Conservation (phyloP, 441 rosid genomes). For the Syzygium malaccense region DNA sequence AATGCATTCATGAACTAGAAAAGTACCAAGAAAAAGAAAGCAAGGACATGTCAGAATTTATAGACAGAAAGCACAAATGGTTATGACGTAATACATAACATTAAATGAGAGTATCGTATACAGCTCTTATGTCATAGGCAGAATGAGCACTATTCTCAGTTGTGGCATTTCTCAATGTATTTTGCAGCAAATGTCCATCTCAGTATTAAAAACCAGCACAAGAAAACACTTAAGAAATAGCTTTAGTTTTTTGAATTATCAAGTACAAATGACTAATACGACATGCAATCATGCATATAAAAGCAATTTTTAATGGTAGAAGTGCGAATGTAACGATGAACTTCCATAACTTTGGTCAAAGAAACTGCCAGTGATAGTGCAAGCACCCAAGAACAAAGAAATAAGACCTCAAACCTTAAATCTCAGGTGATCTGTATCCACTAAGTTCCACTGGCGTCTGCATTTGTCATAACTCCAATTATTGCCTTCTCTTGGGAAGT, state of each 20-base stretch:
- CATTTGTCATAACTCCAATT: constrained; percentile 84
- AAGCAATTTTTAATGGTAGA: neutral
- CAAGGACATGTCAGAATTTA: neutral
- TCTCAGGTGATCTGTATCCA: constrained; percentile 56
- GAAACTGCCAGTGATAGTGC: neutral
- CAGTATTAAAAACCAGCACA: neutral
- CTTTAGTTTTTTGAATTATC: neutral
- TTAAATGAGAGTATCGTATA: neutral
- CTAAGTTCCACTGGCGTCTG: constrained; percentile 71
- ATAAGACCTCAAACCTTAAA: constrained; percentile 45
- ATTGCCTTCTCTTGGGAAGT: constrained; percentile 88
- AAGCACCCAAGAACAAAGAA: neutral
- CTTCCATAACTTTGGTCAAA: neutral
- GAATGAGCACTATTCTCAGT: neutral
- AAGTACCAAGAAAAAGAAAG: constrained; percentile 9
- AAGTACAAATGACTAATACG: neutral
- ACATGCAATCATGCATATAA: neutral
- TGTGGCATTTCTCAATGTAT: neutral
- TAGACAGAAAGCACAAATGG: neutral
- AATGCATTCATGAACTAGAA: constrained; percentile 70
- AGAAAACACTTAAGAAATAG: neutral
- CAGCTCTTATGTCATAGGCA: neutral
- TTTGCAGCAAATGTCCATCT: neutral
- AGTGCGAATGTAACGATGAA: neutral
- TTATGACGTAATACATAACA: neutral